These are phyloP conservation scores for Telopea speciosissima DNA, from an alignment of 177 flowering plant genomes.

Conservation along the genomic window DNA sequence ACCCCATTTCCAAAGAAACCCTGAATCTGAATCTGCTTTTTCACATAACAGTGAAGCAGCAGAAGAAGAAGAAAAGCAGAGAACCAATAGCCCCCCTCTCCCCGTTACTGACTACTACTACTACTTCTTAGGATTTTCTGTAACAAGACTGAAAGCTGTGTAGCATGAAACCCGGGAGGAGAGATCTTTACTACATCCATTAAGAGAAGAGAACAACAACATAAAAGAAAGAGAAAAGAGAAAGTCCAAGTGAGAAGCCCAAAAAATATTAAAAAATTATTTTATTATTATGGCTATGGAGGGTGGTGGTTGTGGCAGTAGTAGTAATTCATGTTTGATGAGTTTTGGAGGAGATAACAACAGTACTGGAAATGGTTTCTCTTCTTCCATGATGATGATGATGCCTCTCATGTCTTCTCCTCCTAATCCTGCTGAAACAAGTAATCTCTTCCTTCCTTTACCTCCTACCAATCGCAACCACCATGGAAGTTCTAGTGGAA, in stretches of 20 bases:
- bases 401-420: slow-evolving; percentile 38
- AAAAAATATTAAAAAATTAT: too few species aligned
- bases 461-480: slow-evolving; percentile 19
- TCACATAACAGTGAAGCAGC: not conserved
- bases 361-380: slow-evolving; percentile 21
- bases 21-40: slow-evolving; percentile 17
- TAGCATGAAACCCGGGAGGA: slow-evolving; percentile 73
- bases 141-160: slow-evolving; percentile 37
- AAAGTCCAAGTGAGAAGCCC: slow-evolving; percentile 6
- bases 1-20: slow-evolving; percentile 20
- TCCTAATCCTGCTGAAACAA: slow-evolving; percentile 12
- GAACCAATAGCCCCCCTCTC: not conserved
- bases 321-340: slow-evolving; percentile 39
- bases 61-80: too few species aligned
- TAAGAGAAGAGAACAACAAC: not conserved
- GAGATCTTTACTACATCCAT: too few species aligned
- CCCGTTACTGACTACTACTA: slow-evolving; percentile 22
- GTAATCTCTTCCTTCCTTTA: slow-evolving; percentile 26
- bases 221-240: not conserved
- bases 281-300: slow-evolving; percentile 26
- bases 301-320: slow-evolving; percentile 47
- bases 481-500: slow-evolving; percentile 17
- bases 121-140: slow-evolving; percentile 38
- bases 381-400: slow-evolving; percentile 46
- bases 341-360: slow-evolving; percentile 47